A percentile compares a stretch with the other conserved stretches of the same genome.
phyloP scores from a whole-genome alignment of 2,329 filamentous ascomycete species.

The Orbilia javanica region DNA sequence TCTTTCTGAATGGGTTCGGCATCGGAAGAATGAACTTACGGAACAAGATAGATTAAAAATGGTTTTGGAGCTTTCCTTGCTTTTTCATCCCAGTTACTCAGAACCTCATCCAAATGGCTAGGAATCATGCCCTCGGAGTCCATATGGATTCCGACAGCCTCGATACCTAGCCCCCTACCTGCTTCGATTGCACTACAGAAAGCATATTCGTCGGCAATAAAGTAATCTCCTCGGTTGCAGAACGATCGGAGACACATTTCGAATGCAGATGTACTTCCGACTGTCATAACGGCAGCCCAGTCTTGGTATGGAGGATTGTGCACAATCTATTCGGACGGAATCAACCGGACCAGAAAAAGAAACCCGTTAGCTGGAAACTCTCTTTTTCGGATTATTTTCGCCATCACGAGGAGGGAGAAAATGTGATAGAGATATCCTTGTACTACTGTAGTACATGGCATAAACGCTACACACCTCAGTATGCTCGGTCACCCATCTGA shows the following conservation, averaged over 20 bases:
- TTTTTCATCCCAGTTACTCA: slow-evolving; percentile 75
- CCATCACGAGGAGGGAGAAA: background rate
- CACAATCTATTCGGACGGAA: slow-evolving; percentile 71
- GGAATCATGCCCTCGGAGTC: slow-evolving; percentile 76
- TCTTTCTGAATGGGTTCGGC: background rate
- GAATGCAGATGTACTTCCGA: slow-evolving; percentile 86
- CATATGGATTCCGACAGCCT: slow-evolving; percentile 73
- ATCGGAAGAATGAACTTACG: slow-evolving; percentile 63
- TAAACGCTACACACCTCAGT: slow-evolving; percentile 73
- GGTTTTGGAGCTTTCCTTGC: slow-evolving; percentile 74
- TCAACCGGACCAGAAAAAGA: slow-evolving; percentile 3
- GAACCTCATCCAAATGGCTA: slow-evolving; percentile 72
- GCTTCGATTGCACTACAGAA: slow-evolving; percentile 83
- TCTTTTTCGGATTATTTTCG: slow-evolving; percentile 7
- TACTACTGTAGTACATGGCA: slow-evolving; percentile 27
- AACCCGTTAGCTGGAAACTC: slow-evolving; percentile 22
- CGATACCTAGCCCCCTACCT: slow-evolving; percentile 73
- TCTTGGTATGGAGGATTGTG: slow-evolving; percentile 88
- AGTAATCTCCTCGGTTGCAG: slow-evolving; percentile 78
- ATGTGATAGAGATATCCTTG: background rate
- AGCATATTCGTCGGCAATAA: slow-evolving; percentile 91
- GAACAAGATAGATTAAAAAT: slow-evolving; percentile 77
- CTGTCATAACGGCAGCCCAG: slow-evolving; percentile 85
- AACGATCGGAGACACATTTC: slow-evolving; percentile 89
- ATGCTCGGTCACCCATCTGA: slow-evolving; percentile 93